Percentiles rank a stretch among this genome's conserved stretches.
These are phyloP conservation scores for Apiotrichum mycotoxinovorans DNA, from an alignment of 1,284 basidiomycete genomes.

Conservation along the genomic window DNA sequence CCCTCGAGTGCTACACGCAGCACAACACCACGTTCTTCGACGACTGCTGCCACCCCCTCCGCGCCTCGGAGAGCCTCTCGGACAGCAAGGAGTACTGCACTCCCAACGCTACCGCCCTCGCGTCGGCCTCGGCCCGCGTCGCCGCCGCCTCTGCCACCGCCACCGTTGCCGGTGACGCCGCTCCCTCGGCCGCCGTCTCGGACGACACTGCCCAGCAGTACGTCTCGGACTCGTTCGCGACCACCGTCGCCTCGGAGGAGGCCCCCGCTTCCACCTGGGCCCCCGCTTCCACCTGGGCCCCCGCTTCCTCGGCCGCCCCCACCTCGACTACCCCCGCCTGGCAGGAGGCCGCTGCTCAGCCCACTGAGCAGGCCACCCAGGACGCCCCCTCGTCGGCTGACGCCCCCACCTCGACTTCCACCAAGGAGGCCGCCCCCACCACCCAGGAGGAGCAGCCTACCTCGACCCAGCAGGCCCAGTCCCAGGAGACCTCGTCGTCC, in stretches of 20 bases:
- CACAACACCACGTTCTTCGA: slow-evolving; percentile 63
- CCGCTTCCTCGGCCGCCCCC: slow-evolving; percentile 18
- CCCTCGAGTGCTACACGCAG: slow-evolving; percentile 56
- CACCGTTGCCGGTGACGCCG: slow-evolving; percentile 18
- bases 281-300: slow-evolving; percentile 14
- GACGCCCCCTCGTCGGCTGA: slow-evolving; percentile 1
- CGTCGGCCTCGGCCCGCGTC: slow-evolving; percentile 26
- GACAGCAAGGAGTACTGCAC: slow-evolving; percentile 58
- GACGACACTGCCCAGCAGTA: slow-evolving; percentile 18
- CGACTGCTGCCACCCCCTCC: slow-evolving; percentile 59
- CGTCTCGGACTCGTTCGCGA: slow-evolving; percentile 14
- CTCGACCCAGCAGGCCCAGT: no score
- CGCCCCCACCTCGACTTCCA: slow-evolving; percentile 2
- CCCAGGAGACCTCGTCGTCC: no score
- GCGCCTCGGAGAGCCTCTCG: slow-evolving; percentile 54
- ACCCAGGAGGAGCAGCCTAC: slow-evolving; percentile 5
- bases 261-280: slow-evolving; percentile 17
- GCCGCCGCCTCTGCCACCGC: slow-evolving; percentile 19
- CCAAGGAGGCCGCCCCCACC: slow-evolving; percentile 1
- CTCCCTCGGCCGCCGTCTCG: slow-evolving; percentile 29
- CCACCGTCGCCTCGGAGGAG: slow-evolving; percentile 8
- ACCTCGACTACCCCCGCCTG: no score
- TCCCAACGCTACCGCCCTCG: slow-evolving; percentile 39
- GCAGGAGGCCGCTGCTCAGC: no score
- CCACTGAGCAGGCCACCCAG: no score